Conservation (phyloP, 73 alveolate species). For the Blepharisma stoltei region DNA sequence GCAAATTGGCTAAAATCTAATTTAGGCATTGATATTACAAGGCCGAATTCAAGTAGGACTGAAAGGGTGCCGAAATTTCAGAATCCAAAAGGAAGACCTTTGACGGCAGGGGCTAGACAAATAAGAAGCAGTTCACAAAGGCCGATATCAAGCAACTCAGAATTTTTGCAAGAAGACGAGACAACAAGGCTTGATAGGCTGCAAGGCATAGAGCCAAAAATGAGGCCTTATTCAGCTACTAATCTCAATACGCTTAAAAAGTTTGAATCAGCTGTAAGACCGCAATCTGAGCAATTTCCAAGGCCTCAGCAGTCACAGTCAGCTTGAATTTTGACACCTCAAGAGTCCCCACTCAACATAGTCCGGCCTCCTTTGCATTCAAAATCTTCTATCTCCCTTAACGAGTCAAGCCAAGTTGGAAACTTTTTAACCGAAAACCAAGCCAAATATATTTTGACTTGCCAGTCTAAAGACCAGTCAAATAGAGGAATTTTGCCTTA, state of each 20-base stretch:
- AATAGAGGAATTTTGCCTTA: constrained; percentile 16
- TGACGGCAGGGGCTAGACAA: background rate
- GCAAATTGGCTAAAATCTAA: constrained; percentile 20
- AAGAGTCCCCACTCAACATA: background rate
- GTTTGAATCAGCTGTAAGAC: too few species aligned
- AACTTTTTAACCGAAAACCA: background rate
- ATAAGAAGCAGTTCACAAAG: too few species aligned
- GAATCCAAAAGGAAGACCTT: background rate
- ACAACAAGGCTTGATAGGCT: too few species aligned
- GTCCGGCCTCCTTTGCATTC: background rate
- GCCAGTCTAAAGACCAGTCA: constrained; percentile 12
- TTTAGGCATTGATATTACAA: constrained; percentile 4
- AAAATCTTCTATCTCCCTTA: background rate
- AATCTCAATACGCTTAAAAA: too few species aligned
- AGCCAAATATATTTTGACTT: background rate
- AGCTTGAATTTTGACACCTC: too few species aligned
- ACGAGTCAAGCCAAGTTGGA: background rate
- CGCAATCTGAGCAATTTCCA: too few species aligned
- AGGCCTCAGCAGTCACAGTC: background rate
- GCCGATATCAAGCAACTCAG: too few species aligned
- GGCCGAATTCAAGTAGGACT: background rate
- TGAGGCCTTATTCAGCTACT: too few species aligned
- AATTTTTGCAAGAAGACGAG: too few species aligned
- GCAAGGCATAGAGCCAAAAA: too few species aligned
- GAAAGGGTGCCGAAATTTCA: background rate